These are phyloP conservation scores for Neonectria hederae DNA, from an alignment of 2,329 filamentous ascomycete genomes.

Conservation along the genomic window DNA sequence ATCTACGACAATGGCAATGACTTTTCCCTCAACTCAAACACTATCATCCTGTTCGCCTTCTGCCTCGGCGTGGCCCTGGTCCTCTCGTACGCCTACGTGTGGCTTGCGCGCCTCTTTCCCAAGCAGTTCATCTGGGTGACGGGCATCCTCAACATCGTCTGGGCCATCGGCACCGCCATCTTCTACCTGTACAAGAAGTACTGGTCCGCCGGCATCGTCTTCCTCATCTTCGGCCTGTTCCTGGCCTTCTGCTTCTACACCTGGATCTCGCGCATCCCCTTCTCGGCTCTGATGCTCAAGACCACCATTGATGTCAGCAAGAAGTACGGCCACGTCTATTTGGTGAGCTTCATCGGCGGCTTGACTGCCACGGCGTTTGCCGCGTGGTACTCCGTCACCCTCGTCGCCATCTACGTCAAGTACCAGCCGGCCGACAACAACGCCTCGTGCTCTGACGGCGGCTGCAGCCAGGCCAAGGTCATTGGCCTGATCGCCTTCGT, in stretches of 20 bases:
- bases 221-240: constrained; percentile 79
- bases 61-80: constrained; percentile 77
- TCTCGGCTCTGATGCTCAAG: constrained; percentile 88
- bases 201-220: constrained; percentile 87
- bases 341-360: constrained; percentile 86
- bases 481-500: constrained; percentile 87
- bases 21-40: constrained; percentile 81
- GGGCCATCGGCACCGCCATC: constrained; percentile 85
- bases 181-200: constrained; percentile 83
- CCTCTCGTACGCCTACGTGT: constrained; percentile 81
- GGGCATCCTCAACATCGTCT: constrained; percentile 85
- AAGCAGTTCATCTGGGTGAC: constrained; percentile 95
- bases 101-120: constrained; percentile 78
- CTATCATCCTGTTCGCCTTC: constrained; percentile 85
- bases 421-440: constrained; percentile 73
- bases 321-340: constrained; percentile 83
- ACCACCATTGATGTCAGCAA: constrained; percentile 87
- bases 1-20: constrained; percentile 76
- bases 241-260: constrained; percentile 83
- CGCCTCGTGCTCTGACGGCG: constrained; percentile 63
- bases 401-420: constrained; percentile 86
- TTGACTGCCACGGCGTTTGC: constrained; percentile 78
- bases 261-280: constrained; percentile 92
- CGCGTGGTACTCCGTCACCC: constrained; percentile 86
- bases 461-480: constrained; percentile 79